Base-by-base conservation (phyloP, 148 eudicot genomes). In the Rhododendron williamsianum region DNA sequence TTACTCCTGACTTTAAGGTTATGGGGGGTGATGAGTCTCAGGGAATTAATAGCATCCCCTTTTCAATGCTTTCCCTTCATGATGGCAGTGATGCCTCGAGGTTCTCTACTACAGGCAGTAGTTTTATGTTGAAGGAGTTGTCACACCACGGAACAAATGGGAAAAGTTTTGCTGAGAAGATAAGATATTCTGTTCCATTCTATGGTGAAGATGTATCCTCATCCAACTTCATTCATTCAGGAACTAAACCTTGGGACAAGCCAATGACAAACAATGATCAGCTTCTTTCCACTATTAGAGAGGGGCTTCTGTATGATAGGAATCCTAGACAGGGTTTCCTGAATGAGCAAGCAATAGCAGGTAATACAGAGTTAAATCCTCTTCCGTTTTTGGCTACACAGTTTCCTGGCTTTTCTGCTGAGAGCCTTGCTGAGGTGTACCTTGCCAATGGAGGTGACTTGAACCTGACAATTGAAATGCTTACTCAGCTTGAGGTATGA, bases 401-500 rank as follows among this genome's bases (percentile, higher is more conserved):
- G 35, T 97, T 97, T 89, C 98, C 99, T 46, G 98, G 98, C 80
- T 97, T 97, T 92, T 94, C 98, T 81, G 91, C 92, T 85, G 98
- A 94, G 84, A 97, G 99, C 87, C 94, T 97, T 52, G 93, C 94
- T 54, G 99, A 95, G 88, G 98, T 94, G 23, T 97, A 90, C 89
- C 90, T 90, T 89, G 96, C 98, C 77, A 97, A 91, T 91, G 92
- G 92, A 56, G 91, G 98, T 83, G 98, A 97, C 89, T 87, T 97
- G 77, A 93, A 93, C 81, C 85, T 92, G 86, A 95, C 99, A 72
- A 88, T 97, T 49, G 98, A 97, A 83, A 93, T 97, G 95, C 98
- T 97, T 74, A 91, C 95, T 71, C 99, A 94, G 92, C 98, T 95
- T 65, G 99, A 97, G 98, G 99, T 97, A 93, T 85, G 87, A 83